Evolutionary conservation across 371 early-diverging fungal genomes (phyloP).

Genomic region (Circinella umbellata): DNA sequence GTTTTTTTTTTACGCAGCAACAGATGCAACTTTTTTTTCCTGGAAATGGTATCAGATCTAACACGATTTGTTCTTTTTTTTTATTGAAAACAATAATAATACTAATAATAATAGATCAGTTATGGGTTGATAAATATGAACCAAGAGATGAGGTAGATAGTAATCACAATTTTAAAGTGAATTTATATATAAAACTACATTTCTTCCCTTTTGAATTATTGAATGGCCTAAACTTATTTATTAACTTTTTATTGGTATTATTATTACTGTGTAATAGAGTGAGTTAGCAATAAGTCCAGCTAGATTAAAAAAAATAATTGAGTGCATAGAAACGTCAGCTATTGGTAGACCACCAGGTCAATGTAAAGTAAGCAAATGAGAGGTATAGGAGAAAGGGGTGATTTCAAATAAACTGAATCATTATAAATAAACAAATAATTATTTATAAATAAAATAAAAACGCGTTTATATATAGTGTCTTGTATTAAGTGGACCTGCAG

Average conservation of each 20-base stretch:
- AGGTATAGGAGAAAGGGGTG: no score
- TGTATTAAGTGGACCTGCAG: conserved; percentile 40
- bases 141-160: conserved; percentile 28
- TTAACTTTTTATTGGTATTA: no score
- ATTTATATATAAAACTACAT: no score
- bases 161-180: not conserved
- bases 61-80: no score
- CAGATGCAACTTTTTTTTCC: not conserved
- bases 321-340: conserved; percentile 22
- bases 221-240: no score
- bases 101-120: conserved; percentile 11
- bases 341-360: not conserved
- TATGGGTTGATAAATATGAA: conserved; percentile 37
- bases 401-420: no score
- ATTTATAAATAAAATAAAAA: not conserved
- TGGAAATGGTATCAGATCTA: not conserved
- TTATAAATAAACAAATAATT: not conserved
- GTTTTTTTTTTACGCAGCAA: not conserved
- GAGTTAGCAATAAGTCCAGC: conserved; percentile 26
- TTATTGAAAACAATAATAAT: no score
- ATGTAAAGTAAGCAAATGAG: conserved; percentile 8
- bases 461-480: conserved; percentile 22
- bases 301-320: conserved; percentile 26
- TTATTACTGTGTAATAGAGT: conserved; percentile 5
- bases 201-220: no score